Percentiles rank a stretch among this genome's conserved stretches.
phyloP scores from a whole-genome alignment of 768 basidiomycete species.

The Tricholoma flavovirens region DNA sequence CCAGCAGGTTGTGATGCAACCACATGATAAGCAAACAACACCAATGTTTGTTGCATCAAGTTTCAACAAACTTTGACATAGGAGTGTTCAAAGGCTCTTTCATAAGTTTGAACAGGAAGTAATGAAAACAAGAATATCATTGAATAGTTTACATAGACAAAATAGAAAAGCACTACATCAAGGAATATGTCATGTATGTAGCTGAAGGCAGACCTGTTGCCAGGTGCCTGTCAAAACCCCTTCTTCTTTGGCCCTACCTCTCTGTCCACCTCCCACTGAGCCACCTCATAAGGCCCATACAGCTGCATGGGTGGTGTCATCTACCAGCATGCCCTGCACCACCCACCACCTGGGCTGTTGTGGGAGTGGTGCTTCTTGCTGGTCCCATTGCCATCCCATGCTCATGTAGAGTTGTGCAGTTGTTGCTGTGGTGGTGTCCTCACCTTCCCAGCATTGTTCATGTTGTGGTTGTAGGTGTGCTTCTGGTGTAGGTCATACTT shows the following conservation, averaged over 20 bases:
- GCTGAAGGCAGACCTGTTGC: background rate
- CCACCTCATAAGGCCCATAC: background rate
- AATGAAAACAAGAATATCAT: background rate
- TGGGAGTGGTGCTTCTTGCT: background rate
- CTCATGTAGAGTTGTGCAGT: background rate
- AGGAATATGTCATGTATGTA: background rate
- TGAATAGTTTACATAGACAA: background rate
- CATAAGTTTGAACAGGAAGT: no score
- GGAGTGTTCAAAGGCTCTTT: background rate
- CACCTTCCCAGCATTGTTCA: background rate
- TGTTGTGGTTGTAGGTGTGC: background rate
- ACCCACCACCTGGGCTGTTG: background rate
- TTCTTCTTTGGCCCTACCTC: no score
- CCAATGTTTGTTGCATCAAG: no score
- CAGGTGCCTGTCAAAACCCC: no score
- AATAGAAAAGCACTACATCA: background rate
- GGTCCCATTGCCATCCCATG: background rate
- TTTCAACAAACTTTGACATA: no score
- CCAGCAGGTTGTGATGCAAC: no score
- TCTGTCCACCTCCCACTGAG: background rate
- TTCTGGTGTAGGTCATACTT: background rate
- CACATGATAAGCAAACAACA: no score
- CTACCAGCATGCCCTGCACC: background rate
- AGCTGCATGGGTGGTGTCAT: background rate
- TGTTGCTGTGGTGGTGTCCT: background rate